Evolutionary conservation across 805 yeast genomes (phyloP), one percentile per base, ranked within the genome.

Genomic region (Kodamaea kaohsiungensis): DNA sequence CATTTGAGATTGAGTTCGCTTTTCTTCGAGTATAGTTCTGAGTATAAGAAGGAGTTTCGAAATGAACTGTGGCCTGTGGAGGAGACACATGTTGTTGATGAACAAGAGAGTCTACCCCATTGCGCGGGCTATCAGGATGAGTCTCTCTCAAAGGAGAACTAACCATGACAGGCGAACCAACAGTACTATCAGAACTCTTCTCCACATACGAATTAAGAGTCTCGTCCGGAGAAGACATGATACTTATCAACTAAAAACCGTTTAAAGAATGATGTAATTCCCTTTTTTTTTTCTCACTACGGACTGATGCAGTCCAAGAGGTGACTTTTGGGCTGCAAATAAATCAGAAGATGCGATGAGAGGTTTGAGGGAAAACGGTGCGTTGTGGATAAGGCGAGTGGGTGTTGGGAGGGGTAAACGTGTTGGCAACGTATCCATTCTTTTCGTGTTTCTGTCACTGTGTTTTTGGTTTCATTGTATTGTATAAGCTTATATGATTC

Each of bases 1-100:
- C 70, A 51, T 65, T 66, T 49, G 65, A 60, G 18, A 66, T 63
- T n/a, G 68, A 61, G 45, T 62, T 58, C 43, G 69, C 60, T 45
- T 58, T 57, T 27, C 45, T 38, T 39, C 61, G 54, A 16, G 38
- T 37, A 25, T 43, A 33, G 30, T 19, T 18, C 22, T 35, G 37
- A 12, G 48, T 4, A 19, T 40, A 35, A 25, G 47, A 13, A n/a
- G 53, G 37, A 13, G 51, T 37, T n/a, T 39, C 35, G 40, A 37
- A 43, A 22, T 46, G 48, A n/a, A 46, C 48, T 9, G 48, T 15
- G 17, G 35, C 48, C 39, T 46, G 48, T 30, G 35, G 35, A 30
- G 13, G 35, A 30, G 25, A 22, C 25, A 22, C 25, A 22, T 22
- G 25, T 22, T 30, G 35, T 12, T 30, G 35, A 12, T 8, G 5